Evolutionary conservation across 2,329 filamentous ascomycete genomes (phyloP).

Genomic region (Fusarium longipes): DNA sequence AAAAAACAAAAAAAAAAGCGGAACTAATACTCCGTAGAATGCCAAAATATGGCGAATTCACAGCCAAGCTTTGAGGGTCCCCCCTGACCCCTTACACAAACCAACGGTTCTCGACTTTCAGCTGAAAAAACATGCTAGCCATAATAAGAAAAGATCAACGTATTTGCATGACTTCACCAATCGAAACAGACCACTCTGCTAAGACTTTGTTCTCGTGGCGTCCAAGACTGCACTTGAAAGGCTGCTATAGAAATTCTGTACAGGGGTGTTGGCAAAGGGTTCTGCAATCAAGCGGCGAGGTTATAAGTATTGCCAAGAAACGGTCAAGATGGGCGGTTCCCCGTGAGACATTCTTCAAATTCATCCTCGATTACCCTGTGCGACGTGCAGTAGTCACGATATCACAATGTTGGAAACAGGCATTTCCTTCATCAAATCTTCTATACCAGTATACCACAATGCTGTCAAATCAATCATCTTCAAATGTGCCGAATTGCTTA

Average conservation of each 20-base stretch:
- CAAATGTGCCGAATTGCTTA: slow-evolving; percentile 32
- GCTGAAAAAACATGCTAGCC: not conserved
- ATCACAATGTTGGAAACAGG: slow-evolving; percentile 25
- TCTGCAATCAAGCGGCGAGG: not conserved
- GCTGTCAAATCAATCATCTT: slow-evolving; percentile 34
- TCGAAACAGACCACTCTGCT: not conserved
- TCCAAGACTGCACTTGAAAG: not conserved
- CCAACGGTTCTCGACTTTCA: slow-evolving; percentile 2
- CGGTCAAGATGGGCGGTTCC: not conserved
- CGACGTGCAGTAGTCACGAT: too few relatives aligned
- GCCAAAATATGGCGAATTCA: not conserved
- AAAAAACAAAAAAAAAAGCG: too few relatives aligned
- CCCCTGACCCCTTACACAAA: not conserved
- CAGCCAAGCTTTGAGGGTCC: not conserved
- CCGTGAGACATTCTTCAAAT: not conserved
- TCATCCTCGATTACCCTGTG: not conserved
- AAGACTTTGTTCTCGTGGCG: not conserved
- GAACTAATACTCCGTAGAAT: not conserved
- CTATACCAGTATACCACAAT: slow-evolving; percentile 36
- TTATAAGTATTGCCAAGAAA: not conserved
- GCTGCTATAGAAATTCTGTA: not conserved
- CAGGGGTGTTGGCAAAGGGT: not conserved
- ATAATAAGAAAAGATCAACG: not conserved
- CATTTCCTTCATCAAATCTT: slow-evolving; percentile 14
- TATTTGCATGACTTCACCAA: not conserved